Base-by-base conservation (phyloP, 2,329 filamentous ascomycete species). In the Lachnellula willkommii region DNA sequence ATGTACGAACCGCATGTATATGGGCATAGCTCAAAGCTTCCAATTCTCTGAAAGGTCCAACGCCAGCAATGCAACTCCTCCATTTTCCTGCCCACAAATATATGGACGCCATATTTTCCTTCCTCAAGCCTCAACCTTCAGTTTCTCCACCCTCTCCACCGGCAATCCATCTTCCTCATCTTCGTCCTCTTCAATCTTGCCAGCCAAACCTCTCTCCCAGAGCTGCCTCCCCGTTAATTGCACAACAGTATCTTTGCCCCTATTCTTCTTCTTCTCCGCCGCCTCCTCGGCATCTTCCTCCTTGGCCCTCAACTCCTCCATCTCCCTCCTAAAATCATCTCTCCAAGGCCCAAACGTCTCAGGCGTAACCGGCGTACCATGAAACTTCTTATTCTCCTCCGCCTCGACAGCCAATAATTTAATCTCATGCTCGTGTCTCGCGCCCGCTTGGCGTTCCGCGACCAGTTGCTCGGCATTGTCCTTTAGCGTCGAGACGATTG, bases 371-470 rank as follows among this genome's bases (percentile, higher is more conserved):
- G 84, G 79, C 37, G 90, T 90, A 56, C 94, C 94, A 70, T 95
- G 89, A 72, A 99, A 99, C 74, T 96, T 97, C 66, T 87, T 84
- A 71, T 99, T 99, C 77, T 99, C 94, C 71, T 94, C 91, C 60
- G 88, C 85, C 74, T 99, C 94, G 1, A 81, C 82, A 11, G 77
- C 82, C 6, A 78, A 71, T 14, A 75, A 55, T 14, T 66, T 74
- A 68, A 85, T 82, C 62, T 87, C 83, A 3, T 76, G 74, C 45
- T 67, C 78, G 66, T 83, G 80, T 7, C 79, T 80, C 1, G 78
- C 81, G 8, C 78, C 87, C 56, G 83, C 82, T 67, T 85, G 83
- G 47, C 94, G 85, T 60, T 90, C 84, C 15, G 79, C 74, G 63
- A 97, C 84, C 56, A 99, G 80, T 64, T 85, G 80, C 75, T 99